Evolutionary conservation across 306 rosid genomes (phyloP).

Genomic region (Nissolia schottii): DNA sequence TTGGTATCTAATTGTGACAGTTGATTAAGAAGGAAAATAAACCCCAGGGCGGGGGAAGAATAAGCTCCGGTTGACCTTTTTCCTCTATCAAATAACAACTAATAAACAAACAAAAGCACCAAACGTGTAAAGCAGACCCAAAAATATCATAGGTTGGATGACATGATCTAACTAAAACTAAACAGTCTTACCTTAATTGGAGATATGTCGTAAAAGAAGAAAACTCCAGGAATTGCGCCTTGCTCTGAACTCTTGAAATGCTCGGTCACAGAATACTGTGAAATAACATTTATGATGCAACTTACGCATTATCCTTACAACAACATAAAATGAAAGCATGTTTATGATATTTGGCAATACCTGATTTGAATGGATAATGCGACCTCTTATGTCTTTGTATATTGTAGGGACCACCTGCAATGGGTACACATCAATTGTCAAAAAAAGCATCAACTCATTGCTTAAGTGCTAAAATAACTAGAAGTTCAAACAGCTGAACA

Average conservation of each 20-base stretch:
- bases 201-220: conserved; percentile 77
- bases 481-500: not conserved
- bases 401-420: conserved; percentile 88
- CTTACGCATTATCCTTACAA: conserved; percentile 16
- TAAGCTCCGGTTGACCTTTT: not conserved
- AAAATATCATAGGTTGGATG: not conserved
- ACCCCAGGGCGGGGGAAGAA: not conserved
- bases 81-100: not conserved
- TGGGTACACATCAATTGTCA: not conserved
- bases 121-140: not conserved
- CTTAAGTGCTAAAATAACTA: not conserved
- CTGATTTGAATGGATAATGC: conserved; percentile 71
- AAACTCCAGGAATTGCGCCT: conserved; percentile 71
- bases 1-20: not conserved
- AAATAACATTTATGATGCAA: conserved; percentile 24
- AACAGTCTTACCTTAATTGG: conserved; percentile 66
- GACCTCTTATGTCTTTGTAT: conserved; percentile 65
- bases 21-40: not conserved
- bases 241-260: conserved; percentile 72
- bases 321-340: conserved; percentile 2
- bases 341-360: conserved; percentile 37
- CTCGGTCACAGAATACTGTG: conserved; percentile 91
- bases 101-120: not conserved
- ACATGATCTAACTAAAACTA: not conserved
- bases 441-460: conserved; percentile 1